Evolutionary conservation across 768 basidiomycete species (phyloP).

Genomic region (Lactarius akahatsu): DNA sequence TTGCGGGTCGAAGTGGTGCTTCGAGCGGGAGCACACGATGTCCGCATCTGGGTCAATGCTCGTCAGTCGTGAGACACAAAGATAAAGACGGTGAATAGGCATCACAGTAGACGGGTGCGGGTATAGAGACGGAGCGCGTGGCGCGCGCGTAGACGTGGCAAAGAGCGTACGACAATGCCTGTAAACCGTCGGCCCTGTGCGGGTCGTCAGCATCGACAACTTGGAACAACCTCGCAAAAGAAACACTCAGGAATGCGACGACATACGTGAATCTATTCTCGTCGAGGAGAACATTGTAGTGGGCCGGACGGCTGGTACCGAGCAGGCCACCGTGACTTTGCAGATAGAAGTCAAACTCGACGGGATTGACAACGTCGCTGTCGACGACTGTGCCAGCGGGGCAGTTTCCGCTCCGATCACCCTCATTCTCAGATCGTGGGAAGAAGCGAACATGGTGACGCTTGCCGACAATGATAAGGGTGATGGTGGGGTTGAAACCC

Average conservation of each 20-base stretch:
- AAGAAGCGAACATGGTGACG: conserved; percentile 70
- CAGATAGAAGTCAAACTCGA: conserved; percentile 76
- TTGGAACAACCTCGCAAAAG: neutral
- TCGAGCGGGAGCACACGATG: conserved; percentile 72
- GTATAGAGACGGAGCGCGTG: conserved; percentile 79
- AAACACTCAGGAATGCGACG: neutral
- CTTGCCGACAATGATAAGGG: conserved; percentile 78
- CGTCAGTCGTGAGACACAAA: neutral
- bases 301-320: conserved; percentile 70
- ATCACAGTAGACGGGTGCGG: conserved; percentile 80
- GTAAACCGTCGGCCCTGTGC: conserved; percentile 61
- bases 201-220: conserved; percentile 19
- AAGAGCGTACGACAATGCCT: conserved; percentile 68
- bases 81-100: conserved; percentile 12
- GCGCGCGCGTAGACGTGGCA: conserved; percentile 82
- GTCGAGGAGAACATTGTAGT: conserved; percentile 52
- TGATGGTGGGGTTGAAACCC: conserved; percentile 63
- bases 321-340: conserved; percentile 75
- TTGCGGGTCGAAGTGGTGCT: conserved; percentile 75
- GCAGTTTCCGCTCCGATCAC: conserved; percentile 70
- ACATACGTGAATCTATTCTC: conserved; percentile 63
- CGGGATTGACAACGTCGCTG: conserved; percentile 63
- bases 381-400: conserved; percentile 80
- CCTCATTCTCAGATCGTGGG: conserved; percentile 44
- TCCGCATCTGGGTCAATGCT: conserved; percentile 58